These are phyloP conservation scores for Limonium bicolor DNA, from an alignment of 148 eudicot genomes.

Conservation along the genomic window DNA sequence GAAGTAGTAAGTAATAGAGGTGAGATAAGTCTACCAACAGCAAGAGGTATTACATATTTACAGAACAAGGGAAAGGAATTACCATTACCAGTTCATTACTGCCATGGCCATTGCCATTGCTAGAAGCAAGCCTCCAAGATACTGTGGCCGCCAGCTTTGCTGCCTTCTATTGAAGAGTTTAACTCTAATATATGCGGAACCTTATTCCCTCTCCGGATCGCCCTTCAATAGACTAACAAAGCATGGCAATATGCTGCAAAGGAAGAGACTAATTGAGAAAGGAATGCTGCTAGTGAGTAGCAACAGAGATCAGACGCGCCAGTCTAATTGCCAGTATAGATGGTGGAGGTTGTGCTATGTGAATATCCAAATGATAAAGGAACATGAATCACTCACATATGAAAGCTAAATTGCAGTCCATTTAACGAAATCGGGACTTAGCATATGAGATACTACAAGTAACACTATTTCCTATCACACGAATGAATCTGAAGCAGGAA, in stretches of 20 bases:
- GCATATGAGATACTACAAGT: no score
- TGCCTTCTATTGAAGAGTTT: not conserved
- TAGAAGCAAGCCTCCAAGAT: conserved; percentile 52
- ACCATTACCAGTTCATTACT: conserved; percentile 53
- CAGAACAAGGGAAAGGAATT: not conserved
- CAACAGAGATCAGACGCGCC: no score
- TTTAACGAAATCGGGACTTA: no score
- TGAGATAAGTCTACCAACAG: not conserved
- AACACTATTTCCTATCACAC: no score
- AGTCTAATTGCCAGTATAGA: no score
- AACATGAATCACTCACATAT: no score
- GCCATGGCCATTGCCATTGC: conserved; percentile 51
- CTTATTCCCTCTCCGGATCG: conserved; percentile 2
- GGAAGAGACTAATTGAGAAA: no score
- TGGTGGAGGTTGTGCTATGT: no score
- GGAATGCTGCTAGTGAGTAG: no score
- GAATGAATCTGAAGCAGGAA: no score
- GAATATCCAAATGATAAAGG: no score
- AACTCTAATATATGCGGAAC: not conserved
- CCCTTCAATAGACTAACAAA: conserved; percentile 11
- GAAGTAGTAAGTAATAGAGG: conserved; percentile 10
- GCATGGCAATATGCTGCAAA: conserved; percentile 13
- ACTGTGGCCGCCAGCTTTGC: conserved; percentile 63
- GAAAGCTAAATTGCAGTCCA: no score
- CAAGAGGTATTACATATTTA: conserved; percentile 5